Evolutionary conservation across 305 asterid species (phyloP), one percentile per base, ranked within the genome.

Genomic region (Caryopteris hybrid): DNA sequence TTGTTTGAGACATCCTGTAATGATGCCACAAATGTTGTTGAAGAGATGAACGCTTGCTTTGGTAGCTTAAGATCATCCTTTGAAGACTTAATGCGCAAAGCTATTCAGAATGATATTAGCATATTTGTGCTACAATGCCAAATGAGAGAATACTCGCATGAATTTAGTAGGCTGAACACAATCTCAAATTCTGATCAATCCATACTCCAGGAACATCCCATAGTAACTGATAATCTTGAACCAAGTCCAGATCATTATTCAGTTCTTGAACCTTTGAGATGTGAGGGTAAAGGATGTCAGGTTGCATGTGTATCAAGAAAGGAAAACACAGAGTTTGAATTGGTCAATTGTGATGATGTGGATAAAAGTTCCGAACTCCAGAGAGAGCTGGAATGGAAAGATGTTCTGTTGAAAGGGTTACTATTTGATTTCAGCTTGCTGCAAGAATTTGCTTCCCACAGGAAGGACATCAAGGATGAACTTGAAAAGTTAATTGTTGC

Each of bases 361-460:
- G 36, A 50, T 47, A 80, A 84, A 66, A 86, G 70, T 52, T 65
- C 75, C 52, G 72, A 80, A 68, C 95, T 89, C 64, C 72, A 76
- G 80, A 80, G 75, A 76, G 95, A 87, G 87, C 77, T 92, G 57
- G 76, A 86, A 66, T 80, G 81, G 18, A 92, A 88, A 78, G 82
- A 83, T 54, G 80, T 61, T 81, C 33, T 89, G 64, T 70, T 92
- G 83, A 79, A 88, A 74, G 98, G 98, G 71, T 79, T 92, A 68
- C 94, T 84, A 65, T 89, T 86, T 74, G 98, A 92, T 80, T 83
- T 89, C 76, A 86, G 89, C 79, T 81, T 89, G 85, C 83, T 92
- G 78, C 98, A 92, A 79, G 98, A 92, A 76, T 89, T 88, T 71
- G 85, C 92, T 66, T 84, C 91, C 74, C 72, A 79, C 77, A 82